A percentile compares a stretch with the other conserved stretches of the same genome.
Conservation (phyloP, 805 yeast species). For the Metschnikowia borealis region DNA sequence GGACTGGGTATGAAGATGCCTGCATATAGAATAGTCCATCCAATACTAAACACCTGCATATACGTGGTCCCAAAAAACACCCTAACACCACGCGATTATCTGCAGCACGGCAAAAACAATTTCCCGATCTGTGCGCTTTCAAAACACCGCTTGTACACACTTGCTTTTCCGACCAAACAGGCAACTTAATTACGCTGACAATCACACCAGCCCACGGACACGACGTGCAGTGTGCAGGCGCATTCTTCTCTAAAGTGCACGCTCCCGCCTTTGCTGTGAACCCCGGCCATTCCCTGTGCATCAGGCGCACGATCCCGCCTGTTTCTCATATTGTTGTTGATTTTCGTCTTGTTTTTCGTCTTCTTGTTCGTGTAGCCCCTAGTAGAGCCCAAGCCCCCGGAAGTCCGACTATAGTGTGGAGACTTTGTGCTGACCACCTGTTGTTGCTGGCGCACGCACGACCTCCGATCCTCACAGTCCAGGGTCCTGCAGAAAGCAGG, state of each 20-base stretch:
- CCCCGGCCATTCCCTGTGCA: neutral
- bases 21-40: too few species aligned
- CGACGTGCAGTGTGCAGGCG: neutral
- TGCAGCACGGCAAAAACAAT: neutral
- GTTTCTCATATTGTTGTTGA: too few species aligned
- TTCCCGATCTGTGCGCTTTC: constrained; percentile 1
- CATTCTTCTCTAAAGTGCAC: neutral
- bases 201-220: neutral
- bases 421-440: too few species aligned
- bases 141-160: constrained; percentile 5
- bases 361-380: neutral
- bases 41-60: too few species aligned
- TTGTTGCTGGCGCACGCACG: neutral
- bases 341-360: too few species aligned
- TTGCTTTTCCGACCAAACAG: constrained; percentile 3
- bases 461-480: neutral
- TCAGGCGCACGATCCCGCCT: neutral
- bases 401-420: neutral
- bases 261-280: too few species aligned
- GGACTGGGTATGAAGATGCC: too few species aligned
- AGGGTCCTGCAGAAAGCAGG: neutral
- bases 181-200: constrained; percentile 1
- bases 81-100: neutral
- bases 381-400: neutral
- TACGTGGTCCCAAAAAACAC: neutral